Conservation (phyloP, 2,329 filamentous ascomycete species). For the Beauveria sp. region DNA sequence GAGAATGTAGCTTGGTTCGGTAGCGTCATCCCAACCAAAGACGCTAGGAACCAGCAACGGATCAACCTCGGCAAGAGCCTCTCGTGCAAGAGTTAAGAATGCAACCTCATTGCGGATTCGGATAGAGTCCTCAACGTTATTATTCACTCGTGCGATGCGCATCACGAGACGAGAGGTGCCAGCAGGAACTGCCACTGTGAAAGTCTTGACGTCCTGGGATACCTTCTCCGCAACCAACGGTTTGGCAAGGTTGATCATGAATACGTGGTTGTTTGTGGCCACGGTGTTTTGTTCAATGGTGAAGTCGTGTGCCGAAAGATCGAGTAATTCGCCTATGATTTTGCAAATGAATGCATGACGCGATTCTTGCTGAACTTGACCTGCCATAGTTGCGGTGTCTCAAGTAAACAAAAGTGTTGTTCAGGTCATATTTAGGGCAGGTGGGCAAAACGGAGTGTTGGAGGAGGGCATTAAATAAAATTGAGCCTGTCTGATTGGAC, state of each 20-base stretch:
- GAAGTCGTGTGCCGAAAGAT: background rate
- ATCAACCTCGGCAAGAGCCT: background rate
- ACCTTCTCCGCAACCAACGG: background rate
- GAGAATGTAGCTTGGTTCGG: background rate
- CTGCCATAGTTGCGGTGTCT: background rate
- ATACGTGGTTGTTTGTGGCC: conserved; percentile 10
- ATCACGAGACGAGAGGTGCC: conserved; percentile 5
- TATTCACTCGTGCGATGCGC: background rate
- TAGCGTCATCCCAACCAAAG: background rate
- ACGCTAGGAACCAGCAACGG: background rate
- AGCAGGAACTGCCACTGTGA: background rate
- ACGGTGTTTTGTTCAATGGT: background rate
- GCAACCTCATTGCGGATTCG: conserved; percentile 9
- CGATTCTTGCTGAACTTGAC: background rate
- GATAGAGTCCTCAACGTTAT: conserved; percentile 6
- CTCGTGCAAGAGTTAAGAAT: background rate
- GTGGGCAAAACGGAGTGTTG: too few relatives aligned
- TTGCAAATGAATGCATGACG: background rate
- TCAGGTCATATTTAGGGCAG: too few relatives aligned
- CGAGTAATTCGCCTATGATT: background rate
- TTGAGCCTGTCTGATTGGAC: too few relatives aligned
- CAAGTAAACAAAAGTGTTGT: too few relatives aligned
- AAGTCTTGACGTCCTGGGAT: background rate
- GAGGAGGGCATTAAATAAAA: too few relatives aligned
- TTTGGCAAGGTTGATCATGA: background rate